phyloP scores from a whole-genome alignment of 805 yeast genomes.

The Suhomyces kilbournensis region DNA sequence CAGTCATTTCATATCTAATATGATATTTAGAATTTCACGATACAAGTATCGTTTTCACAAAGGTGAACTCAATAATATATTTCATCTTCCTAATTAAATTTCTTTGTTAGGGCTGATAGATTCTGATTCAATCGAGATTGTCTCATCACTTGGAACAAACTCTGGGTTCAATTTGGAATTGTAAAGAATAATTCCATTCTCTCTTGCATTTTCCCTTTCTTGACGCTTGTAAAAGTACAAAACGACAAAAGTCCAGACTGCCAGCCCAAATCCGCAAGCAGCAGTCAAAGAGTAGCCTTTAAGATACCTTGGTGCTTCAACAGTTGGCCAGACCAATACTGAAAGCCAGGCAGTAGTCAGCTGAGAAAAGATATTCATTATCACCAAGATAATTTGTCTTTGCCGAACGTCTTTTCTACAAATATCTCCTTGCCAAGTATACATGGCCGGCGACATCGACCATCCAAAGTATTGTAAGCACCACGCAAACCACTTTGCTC shows the following conservation, averaged over 20 bases:
- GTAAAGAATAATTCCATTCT: slow-evolving; percentile 19
- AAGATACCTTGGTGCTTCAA: slow-evolving; percentile 20
- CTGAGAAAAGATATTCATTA: slow-evolving; percentile 21
- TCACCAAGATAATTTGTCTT: slow-evolving; percentile 19
- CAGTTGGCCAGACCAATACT: slow-evolving; percentile 20
- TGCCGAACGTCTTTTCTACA: slow-evolving; percentile 19
- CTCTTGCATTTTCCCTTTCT: slow-evolving; percentile 15
- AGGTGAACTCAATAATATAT: too few species aligned
- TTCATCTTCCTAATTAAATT: too few species aligned
- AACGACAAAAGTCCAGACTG: slow-evolving; percentile 19
- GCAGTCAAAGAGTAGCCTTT: slow-evolving; percentile 20
- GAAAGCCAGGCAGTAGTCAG: slow-evolving; percentile 21
- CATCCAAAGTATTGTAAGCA: slow-evolving; percentile 20
- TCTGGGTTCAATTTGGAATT: slow-evolving; percentile 20
- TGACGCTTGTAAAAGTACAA: slow-evolving; percentile 20
- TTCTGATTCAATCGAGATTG: neutral
- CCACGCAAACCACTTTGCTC: slow-evolving; percentile 25
- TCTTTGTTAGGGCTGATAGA: neutral
- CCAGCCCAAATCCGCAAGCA: slow-evolving; percentile 8
- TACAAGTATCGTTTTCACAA: too few species aligned
- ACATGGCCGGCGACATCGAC: slow-evolving; percentile 21
- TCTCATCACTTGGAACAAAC: slow-evolving; percentile 1
- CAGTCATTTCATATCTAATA: too few species aligned
- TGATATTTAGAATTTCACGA: too few species aligned
- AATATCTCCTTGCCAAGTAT: slow-evolving; percentile 23